Conservation (phyloP, 768 basidiomycete species). For the Baorangia bicolor region DNA sequence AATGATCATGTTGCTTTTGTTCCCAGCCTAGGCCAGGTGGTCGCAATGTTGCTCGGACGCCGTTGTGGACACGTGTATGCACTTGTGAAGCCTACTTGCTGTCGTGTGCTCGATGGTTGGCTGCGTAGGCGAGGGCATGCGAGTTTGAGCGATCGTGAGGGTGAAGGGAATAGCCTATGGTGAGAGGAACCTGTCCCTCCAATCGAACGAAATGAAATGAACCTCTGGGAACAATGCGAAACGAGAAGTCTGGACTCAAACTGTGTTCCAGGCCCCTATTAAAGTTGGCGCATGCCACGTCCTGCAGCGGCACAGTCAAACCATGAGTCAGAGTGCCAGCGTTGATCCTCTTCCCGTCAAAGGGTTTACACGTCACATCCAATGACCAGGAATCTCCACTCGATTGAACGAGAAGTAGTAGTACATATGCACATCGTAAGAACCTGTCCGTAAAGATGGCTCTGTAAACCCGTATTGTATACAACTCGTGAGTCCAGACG, state of each 20-base stretch:
- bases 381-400: neutral
- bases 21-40: neutral
- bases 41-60: neutral
- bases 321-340: neutral
- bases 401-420: neutral
- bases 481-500: neutral
- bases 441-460: slow-evolving; percentile 2
- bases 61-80: slow-evolving; percentile 5
- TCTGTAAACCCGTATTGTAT: slow-evolving; percentile 3
- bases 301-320: neutral
- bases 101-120: neutral
- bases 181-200: neutral
- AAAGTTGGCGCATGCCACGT: neutral
- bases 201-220: neutral
- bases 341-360: neutral
- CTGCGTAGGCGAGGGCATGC: neutral
- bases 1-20: neutral
- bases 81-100: neutral
- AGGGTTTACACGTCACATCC: neutral
- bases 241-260: neutral
- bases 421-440: neutral
- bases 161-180: neutral
- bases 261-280: slow-evolving; percentile 1
- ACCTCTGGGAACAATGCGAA: neutral
- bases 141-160: neutral